Conservation (phyloP, 345 rosid genomes). For the Camelina sativa region DNA sequence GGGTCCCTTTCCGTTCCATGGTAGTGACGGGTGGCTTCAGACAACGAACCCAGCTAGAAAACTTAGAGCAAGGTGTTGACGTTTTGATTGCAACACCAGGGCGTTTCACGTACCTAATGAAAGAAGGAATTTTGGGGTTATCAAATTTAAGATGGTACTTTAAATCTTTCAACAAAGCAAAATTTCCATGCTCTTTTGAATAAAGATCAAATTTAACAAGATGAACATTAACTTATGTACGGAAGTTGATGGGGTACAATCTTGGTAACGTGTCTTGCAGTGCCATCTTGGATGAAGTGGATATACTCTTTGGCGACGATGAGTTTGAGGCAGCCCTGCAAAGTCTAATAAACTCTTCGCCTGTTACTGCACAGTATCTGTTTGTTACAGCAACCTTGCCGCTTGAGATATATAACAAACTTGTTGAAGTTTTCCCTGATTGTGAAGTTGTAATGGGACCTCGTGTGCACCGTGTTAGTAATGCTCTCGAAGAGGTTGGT, state of each 20-base stretch:
- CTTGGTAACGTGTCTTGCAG: slow-evolving; percentile 53
- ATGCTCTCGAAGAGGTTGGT: slow-evolving; percentile 85
- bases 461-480: slow-evolving; percentile 82
- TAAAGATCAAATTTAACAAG: neutral
- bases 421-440: slow-evolving; percentile 84
- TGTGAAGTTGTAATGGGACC: slow-evolving; percentile 93
- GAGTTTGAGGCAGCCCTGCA: slow-evolving; percentile 81
- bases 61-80: slow-evolving; percentile 76
- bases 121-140: slow-evolving; percentile 70
- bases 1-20: slow-evolving; percentile 93
- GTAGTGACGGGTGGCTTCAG: slow-evolving; percentile 89
- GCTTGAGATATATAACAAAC: slow-evolving; percentile 75
- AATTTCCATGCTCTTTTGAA: neutral
- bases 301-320: slow-evolving; percentile 77
- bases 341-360: slow-evolving; percentile 70
- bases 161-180: slow-evolving; percentile 16
- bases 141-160: slow-evolving; percentile 72
- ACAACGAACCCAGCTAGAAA: slow-evolving; percentile 88
- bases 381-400: slow-evolving; percentile 96
- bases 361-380: slow-evolving; percentile 75
- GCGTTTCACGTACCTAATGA: slow-evolving; percentile 81
- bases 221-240: neutral
- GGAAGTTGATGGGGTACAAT: slow-evolving; percentile 13
- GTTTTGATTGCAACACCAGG: slow-evolving; percentile 96
- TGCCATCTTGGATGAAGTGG: slow-evolving; percentile 87